Percentiles rank a stretch among this genome's conserved stretches.
phyloP scores from a whole-genome alignment of 225 moss, liverwort and hornwort genomes.

The Straminergon stramineum region DNA sequence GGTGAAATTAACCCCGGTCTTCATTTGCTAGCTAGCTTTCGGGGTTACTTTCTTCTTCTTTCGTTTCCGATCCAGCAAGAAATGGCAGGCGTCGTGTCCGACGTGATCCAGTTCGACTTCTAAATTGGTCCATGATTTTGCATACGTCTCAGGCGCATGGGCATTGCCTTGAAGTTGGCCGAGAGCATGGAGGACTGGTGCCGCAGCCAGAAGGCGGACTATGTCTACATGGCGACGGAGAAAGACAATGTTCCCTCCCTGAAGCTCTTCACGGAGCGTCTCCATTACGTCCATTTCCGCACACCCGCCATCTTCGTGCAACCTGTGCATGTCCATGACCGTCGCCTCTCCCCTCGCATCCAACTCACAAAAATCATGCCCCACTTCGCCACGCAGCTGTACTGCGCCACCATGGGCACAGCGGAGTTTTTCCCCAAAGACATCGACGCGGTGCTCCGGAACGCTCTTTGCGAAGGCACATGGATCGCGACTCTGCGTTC shows the following conservation, averaged over 20 bases:
- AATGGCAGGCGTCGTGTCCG: not conserved
- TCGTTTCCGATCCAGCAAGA: not conserved
- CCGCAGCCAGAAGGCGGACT: slow-evolving; percentile 53
- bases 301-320: slow-evolving; percentile 75
- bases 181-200: slow-evolving; percentile 91
- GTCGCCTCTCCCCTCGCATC: slow-evolving; percentile 40
- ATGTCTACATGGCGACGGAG: slow-evolving; percentile 80
- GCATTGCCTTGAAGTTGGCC: slow-evolving; percentile 69
- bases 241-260: slow-evolving; percentile 71
- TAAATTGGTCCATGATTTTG: not conserved
- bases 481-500: slow-evolving; percentile 68
- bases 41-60: not conserved
- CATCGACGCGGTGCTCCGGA: slow-evolving; percentile 65
- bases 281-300: slow-evolving; percentile 59
- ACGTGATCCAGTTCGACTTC: not conserved
- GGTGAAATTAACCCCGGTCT: not conserved
- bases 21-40: too few relatives aligned
- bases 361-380: slow-evolving; percentile 53
- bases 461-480: slow-evolving; percentile 86
- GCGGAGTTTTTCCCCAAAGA: slow-evolving; percentile 92
- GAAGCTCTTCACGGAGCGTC: slow-evolving; percentile 63
- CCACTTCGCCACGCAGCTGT: slow-evolving; percentile 55
- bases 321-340: slow-evolving; percentile 67
- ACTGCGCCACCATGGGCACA: slow-evolving; percentile 56
- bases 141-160: slow-evolving; percentile 48